Base-by-base conservation (phyloP, 352 stramenopile genomes). In the Pythium utonaiense region DNA sequence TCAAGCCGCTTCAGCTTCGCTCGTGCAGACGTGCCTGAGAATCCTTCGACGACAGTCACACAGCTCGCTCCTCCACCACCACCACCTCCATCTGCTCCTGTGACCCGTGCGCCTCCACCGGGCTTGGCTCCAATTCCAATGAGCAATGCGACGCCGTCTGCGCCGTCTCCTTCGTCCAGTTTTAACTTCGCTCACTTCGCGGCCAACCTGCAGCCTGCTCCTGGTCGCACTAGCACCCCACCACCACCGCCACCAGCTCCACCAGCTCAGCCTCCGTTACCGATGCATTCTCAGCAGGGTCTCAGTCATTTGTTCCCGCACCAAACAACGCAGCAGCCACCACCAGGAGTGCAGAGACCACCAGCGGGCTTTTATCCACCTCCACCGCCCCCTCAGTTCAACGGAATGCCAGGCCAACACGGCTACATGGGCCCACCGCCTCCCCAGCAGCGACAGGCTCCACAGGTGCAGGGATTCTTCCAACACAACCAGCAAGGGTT, bases 1-100 rank as follows among this genome's bases (percentile, higher is more conserved):
- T 86, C 79, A 6, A 67, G 60, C 36, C 79, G 79, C 21, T 89
- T 89, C 61, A 78, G 71, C 21, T 89, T 89, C 64, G 79, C 79
- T 21, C 70, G 75, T 24, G 47, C 60, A 7, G 53, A 51, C 8
- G 36, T 27, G 16, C 1, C 36, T n/a, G 40, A 47, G n/a, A 47
- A 10, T 27, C n/a, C 17, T 16, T 24, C 21, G 21, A n/a, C 30
- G 17, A 14, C 27, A 17, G 38, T 51, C 25, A 14, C 38, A 3
- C 22, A 50, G 31, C 27, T 44, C 16, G 53, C 38, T 14, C 25
- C 34, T 5, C 21, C 51, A 17, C 31, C 21, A 22, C 22, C 34
- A 12, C 8, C 34, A 6, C 12, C 22, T 28, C 22, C 24, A 8
- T n/a, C 45, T 10, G 27, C 22, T 19, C 3, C 44, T 22, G 8